Evolutionary conservation across 2,329 filamentous ascomycete genomes (phyloP), one percentile per base, ranked within the genome.

Genomic region (Xylariaceae sp.): DNA sequence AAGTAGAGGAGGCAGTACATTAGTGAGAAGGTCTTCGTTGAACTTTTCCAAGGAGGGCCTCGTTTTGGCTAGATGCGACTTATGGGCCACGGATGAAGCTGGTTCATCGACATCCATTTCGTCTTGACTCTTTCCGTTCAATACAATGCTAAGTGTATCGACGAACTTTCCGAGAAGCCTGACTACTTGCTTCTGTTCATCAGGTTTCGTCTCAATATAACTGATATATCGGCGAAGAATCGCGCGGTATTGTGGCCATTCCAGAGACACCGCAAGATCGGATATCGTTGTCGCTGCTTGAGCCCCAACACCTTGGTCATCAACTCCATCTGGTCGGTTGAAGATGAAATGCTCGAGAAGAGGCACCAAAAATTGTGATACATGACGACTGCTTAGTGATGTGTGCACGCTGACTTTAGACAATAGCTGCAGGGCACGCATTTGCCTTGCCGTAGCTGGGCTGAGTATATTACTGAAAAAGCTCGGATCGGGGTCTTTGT

Each of bases 391-490:
- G 55, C 81, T 81, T 53, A 99, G 75, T 45, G 83, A 77, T 12
- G 81, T 78, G 50, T 79, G 78, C 10, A 75, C 69, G 50, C 89
- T 89, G 56, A 87, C 86, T 9, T 79, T 74, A 50, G 88, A 85
- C 12, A 99, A 76, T 51, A 90, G 80, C 53, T 89, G 85, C 36
- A 99, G 75, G 2, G 94, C 92, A 60, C 92, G 87, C 48, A 95
- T 78, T 63, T 96, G 89, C 58, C 90, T 86, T 54, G 94, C 86
- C 34, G 91, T 86, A 47, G 96, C 91, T 44, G 96, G 93, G 64
- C 94, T 92, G 34, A 97, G 75, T 42, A 97, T 84, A 62, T 97
- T 96, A 69, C 83, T 88, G 75, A 97, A 99, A 74, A 99, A 97
- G 1, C 89, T 88, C 11, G 78, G 74, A 51, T 82, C 79, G 1